Base-by-base conservation (phyloP, 176 grass and related monocot species). In the Bolboschoenus planiculmis region DNA sequence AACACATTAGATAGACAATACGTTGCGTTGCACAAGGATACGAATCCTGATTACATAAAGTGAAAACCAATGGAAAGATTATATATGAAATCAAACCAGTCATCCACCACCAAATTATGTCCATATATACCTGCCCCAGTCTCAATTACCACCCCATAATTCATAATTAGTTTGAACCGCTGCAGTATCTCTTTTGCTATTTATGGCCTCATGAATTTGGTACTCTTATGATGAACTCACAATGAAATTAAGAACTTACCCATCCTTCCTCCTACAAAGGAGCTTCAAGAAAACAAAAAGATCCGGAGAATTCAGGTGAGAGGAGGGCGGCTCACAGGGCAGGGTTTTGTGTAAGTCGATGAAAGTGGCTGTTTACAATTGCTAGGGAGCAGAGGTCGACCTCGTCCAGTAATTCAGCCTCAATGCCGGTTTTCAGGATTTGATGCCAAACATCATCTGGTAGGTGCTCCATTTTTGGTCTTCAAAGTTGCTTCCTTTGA, bases 391-490 rank as follows among this genome's bases (percentile, higher is more conserved):
- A 60, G 15, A 77, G 72, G 20, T 77, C 72, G n/a, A 24, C 11
- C 42, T 77, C 26, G 39, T 31, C 10, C 43, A 48, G 31, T 47
- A 10, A 14, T 27, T 27, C 10, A 4, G 50, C 27, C 37, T 77
- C n/a, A 27, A 77, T 47, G 72, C 72, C 72, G 2, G 27, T 77
- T 77, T 51, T 4, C 11, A 77, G 42, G 43, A 77, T 77, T 4
- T 27, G 21, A 15, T 77, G n/a, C 18, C 42, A 77, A 27, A 77
- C n/a, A 77, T 77, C 72, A 47, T 77, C 72, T 4, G 72, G 72
- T 24, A 77, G 20, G 43, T 24, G 5, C 37, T 53, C 72, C 72
- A 77, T 77, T 42, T 3, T 27, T 48, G 43, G 16, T 77, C 27
- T 7, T 47, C 57, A 13, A 55, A 55, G 51, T 55, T n/a, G 3